Conservation (phyloP, 306 rosid genomes). For the Begonia fuchsioides region DNA sequence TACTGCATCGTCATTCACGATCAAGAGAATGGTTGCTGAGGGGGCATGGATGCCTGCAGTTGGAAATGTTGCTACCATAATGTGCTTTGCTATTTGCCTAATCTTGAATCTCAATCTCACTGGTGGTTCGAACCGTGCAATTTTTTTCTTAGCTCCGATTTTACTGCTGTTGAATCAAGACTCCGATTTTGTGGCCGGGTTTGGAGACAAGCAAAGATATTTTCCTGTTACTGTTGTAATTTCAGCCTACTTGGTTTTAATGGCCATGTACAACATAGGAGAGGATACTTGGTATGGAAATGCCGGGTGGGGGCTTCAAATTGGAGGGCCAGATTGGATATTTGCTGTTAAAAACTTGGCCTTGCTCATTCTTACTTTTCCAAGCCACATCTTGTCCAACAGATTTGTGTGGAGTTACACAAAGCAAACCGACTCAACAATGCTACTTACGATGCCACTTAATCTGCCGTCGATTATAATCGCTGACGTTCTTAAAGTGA, state of each 20-base stretch:
- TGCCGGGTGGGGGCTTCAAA: conserved; percentile 89
- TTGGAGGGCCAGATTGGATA: conserved; percentile 97
- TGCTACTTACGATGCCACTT: conserved; percentile 80
- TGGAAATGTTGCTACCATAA: conserved; percentile 82
- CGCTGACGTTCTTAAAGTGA: conserved; percentile 81
- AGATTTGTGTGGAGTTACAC: conserved; percentile 83
- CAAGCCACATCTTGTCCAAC: conserved; percentile 93
- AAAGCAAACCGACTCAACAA: conserved; percentile 68
- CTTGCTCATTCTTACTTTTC: conserved; percentile 82
- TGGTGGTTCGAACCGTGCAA: conserved; percentile 87
- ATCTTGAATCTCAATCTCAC: conserved; percentile 70
- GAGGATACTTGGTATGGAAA: conserved; percentile 94
- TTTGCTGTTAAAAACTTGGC: conserved; percentile 91
- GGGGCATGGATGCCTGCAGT: conserved; percentile 99
- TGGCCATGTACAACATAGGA: conserved; percentile 73
- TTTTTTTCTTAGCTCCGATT: conserved; percentile 93
- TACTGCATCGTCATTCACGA: conserved; percentile 54
- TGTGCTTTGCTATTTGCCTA: conserved; percentile 94
- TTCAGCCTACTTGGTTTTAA: conserved; percentile 60
- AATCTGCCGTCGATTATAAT: conserved; percentile 80
- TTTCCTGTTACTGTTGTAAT: conserved; percentile 75
- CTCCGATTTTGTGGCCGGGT: conserved; percentile 90
- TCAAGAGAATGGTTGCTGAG: conserved; percentile 77
- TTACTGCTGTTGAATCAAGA: conserved; percentile 90
- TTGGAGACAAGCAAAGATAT: conserved; percentile 92